phyloP scores from a whole-genome alignment of 2,329 filamentous ascomycete genomes.

The Aureobasidium sp. region DNA sequence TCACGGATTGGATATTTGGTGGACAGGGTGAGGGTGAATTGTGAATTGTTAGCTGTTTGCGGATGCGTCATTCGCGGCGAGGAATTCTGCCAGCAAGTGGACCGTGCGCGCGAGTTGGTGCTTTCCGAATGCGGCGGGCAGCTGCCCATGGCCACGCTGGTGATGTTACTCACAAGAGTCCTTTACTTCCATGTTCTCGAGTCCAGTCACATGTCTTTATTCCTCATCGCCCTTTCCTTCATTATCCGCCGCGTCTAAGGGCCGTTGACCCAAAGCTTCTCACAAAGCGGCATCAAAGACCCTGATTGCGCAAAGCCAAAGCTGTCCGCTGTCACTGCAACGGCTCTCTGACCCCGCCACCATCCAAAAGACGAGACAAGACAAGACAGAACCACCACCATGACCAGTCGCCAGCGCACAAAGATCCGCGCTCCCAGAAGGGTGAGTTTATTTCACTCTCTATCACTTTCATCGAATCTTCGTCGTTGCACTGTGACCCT shows the following conservation, averaged over 20 bases:
- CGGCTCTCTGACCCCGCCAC: conserved; percentile 9
- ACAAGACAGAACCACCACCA: not conserved
- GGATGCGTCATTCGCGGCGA: conserved; percentile 5
- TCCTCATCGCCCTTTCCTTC: not conserved
- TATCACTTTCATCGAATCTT: not conserved
- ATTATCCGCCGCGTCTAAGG: not conserved
- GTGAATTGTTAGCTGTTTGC: not conserved
- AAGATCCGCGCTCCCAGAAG: conserved; percentile 62
- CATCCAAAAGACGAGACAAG: not conserved
- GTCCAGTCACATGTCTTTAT: not conserved
- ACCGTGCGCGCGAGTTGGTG: not conserved
- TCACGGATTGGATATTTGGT: not conserved
- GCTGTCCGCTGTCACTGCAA: conserved; percentile 8
- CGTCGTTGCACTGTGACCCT: not conserved
- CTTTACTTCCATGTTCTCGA: not conserved
- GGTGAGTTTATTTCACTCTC: conserved; percentile 42
- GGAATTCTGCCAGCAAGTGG: conserved; percentile 3
- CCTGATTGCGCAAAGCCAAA: conserved; percentile 9
- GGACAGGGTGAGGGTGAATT: not conserved
- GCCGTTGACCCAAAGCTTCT: too few relatives aligned
- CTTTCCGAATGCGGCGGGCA: conserved; percentile 6
- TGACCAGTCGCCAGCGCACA: conserved; percentile 20
- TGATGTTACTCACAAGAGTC: not conserved
- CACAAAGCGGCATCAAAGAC: not conserved
- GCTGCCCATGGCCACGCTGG: not conserved